Base-by-base conservation (phyloP, 2,329 filamentous ascomycete species). In the Graphiopsis chlorocephala region DNA sequence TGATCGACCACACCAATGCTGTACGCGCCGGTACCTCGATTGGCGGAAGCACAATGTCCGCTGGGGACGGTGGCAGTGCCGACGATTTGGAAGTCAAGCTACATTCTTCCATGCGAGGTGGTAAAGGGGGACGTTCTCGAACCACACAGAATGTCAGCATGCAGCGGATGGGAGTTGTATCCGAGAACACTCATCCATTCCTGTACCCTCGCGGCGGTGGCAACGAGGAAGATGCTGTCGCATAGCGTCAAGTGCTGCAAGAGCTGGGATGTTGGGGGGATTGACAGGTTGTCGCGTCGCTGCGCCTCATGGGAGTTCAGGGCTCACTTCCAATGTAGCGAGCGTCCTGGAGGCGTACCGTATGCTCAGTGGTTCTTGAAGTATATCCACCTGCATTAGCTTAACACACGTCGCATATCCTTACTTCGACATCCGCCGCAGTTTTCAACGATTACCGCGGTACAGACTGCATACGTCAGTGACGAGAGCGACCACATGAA, bases 1-100 rank as follows among this genome's bases (percentile, higher is more conserved):
- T 74, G 61, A 29, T 68, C 48, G 64, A 65, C n/a, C 58, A 68
- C 65, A 67, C 72, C 55, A 66, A 69, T 61, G 63, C 66, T 26
- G 65, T 70, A 14, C 69, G 70, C 33, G 72, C 70, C 52, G 72
- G 66, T 65, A 59, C 56, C 64, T 14, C 57, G 63, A 26, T 66
- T 68, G 52, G 71, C 72, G 26, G 59, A 26, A 48, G 59, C 47
- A 53, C 23, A 17, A 29, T 38, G 10, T 26, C 60, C 26, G 26
- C 26, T 14, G 3, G 25, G 47, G 60, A 38, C 48, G 23, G 48
- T 62, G 60, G 48, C 48, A 55, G 25, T 29, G 33, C 48, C 25
- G 31, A 17, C 48, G 26, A 29, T n/a, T 38, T 73, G 38, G 64
- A 64, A 35, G 66, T 67, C 38, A 38, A 60, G 53, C 31, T 33